Evolutionary conservation across 441 rosid species (phyloP).

Genomic region (Omphalea diandra): DNA sequence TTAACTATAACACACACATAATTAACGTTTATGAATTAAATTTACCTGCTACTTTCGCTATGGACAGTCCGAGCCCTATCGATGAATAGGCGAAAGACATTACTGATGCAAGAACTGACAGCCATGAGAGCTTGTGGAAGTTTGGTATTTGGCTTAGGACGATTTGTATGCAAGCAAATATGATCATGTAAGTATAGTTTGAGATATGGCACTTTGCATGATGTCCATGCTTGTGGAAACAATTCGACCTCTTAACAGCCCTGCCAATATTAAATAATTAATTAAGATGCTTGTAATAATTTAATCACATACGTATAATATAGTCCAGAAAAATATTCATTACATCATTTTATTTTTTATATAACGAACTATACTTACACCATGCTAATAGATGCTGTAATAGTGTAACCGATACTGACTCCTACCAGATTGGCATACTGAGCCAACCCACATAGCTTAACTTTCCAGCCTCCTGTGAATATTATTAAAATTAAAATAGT

Average conservation of each 20-base stretch:
- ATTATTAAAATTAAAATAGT: neutral
- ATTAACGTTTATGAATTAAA: neutral
- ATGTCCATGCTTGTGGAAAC: slow-evolving; percentile 80
- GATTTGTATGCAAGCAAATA: slow-evolving; percentile 66
- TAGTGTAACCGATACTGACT: slow-evolving; percentile 77
- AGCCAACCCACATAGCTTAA: slow-evolving; percentile 78
- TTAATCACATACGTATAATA: too few species aligned
- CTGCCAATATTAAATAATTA: slow-evolving; percentile 32
- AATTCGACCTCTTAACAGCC: slow-evolving; percentile 79
- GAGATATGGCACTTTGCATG: slow-evolving; percentile 52
- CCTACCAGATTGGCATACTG: slow-evolving; percentile 74
- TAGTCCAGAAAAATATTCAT: too few species aligned
- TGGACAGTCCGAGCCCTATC: slow-evolving; percentile 76
- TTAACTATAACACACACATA: neutral
- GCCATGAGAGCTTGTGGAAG: slow-evolving; percentile 93
- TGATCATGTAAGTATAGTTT: slow-evolving; percentile 65
- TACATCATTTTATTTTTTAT: too few species aligned
- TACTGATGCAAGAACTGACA: slow-evolving; percentile 72
- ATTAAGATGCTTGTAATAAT: too few species aligned
- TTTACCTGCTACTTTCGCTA: slow-evolving; percentile 58
- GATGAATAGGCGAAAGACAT: slow-evolving; percentile 83
- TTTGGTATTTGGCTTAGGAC: slow-evolving; percentile 78
- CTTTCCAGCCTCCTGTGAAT: slow-evolving; percentile 67
- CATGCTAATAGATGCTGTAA: slow-evolving; percentile 92
- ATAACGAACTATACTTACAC: too few species aligned